Evolutionary conservation across 2,329 filamentous ascomycete genomes (phyloP), one percentile per base, ranked within the genome.

Genomic region (Penicillium sp.): DNA sequence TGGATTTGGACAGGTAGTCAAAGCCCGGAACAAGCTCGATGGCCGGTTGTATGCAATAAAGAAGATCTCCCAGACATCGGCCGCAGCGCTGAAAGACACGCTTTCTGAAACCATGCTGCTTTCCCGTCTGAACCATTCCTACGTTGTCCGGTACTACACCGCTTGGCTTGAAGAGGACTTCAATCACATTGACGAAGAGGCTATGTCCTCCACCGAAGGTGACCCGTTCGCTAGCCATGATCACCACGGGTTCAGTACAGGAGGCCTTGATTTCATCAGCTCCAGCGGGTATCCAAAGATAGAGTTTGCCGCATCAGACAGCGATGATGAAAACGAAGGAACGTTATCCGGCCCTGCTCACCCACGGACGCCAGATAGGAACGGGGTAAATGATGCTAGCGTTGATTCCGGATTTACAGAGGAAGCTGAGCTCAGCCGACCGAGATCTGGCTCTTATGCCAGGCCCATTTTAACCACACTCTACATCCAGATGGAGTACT

Each of bases 401-500:
- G 66, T 58, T 36, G 58, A 55, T 31, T 63, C 62, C 0, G 63
- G 58, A 36, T 70, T 64, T 48, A 67, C 57, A 35, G 63, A 67
- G 5, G 63, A 72, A 26, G 66, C 64, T 33, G 75, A 77, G 43
- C 64, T 73, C 62, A 75, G 61, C 60, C 71, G 77, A 11, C 71
- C 74, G 43, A 73, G 75, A 49, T 80, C 79, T 17, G 77, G 76
- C 50, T 80, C 80, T 14, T 73, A 75, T 52, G 76, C 77, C 19
- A 78, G 82, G 53, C 79, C 84, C 4, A 82, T 84, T 57, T 84
- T 84, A 50, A 92, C 88, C 0, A 87, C 92, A 7, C 81, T 99
- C 40, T 99, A 97, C 71, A 97, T 99, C 53, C 94, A 96, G 58
- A 99, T 99, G 94, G 94, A 99, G 70, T 96, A 97, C 64, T 99